Conservation (phyloP, 768 basidiomycete genomes). For the Collybiopsis confluens region DNA sequence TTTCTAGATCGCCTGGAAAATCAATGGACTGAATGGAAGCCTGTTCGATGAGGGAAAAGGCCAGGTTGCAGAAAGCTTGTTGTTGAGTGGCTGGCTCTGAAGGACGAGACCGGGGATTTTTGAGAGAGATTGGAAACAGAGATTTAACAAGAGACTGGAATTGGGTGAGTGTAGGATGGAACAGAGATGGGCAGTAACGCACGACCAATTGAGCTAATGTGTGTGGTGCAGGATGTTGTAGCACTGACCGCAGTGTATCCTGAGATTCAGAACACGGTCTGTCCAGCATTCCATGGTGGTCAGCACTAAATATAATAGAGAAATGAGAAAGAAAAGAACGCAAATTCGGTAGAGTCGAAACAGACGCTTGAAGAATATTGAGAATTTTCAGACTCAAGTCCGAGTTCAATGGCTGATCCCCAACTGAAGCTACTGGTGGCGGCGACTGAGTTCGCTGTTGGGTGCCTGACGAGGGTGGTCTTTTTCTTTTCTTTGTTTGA, state of each 20-base stretch:
- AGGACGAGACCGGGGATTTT: slow-evolving; percentile 54
- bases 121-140: slow-evolving; percentile 62
- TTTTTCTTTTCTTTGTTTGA: slow-evolving; percentile 65
- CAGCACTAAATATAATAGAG: slow-evolving; percentile 40
- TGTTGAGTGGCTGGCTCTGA: slow-evolving; percentile 67
- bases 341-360: slow-evolving; percentile 7
- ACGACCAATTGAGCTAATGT: slow-evolving; percentile 55
- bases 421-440: slow-evolving; percentile 31
- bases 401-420: slow-evolving; percentile 42
- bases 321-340: slow-evolving; percentile 1
- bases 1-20: slow-evolving; percentile 42
- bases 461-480: slow-evolving; percentile 32
- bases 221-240: slow-evolving; percentile 49
- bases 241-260: slow-evolving; percentile 52
- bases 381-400: slow-evolving; percentile 47
- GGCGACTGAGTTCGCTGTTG: slow-evolving; percentile 28
- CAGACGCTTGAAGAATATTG: slow-evolving; percentile 50
- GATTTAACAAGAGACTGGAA: slow-evolving; percentile 58
- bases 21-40: slow-evolving; percentile 47
- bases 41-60: slow-evolving; percentile 67
- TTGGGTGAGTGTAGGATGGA: slow-evolving; percentile 13
- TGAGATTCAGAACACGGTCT: slow-evolving; percentile 59
- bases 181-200: slow-evolving; percentile 22
- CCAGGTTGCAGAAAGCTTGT: slow-evolving; percentile 69
- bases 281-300: slow-evolving; percentile 75